phyloP scores from a whole-genome alignment of 352 stramenopile species.

The Phytophthora ohioensis region DNA sequence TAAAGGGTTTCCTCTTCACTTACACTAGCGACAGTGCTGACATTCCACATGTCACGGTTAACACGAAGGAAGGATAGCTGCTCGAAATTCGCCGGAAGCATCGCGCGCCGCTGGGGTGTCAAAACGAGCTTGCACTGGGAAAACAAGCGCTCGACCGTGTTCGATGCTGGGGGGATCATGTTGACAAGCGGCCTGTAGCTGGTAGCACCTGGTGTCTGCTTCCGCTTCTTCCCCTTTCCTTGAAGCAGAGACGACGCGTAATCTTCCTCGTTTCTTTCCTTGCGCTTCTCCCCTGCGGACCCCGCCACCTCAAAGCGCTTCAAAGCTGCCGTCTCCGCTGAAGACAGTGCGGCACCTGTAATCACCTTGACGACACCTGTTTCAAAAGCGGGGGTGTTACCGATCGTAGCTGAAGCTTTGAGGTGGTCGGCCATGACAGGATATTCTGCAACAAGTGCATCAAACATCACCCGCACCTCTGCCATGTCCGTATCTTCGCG shows the following conservation, averaged over 20 bases:
- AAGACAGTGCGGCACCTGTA: neutral
- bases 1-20: neutral
- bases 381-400: constrained; percentile 9
- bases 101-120: neutral
- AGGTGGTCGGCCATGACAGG: constrained; percentile 14
- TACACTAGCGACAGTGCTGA: neutral
- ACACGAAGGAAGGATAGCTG: neutral
- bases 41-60: constrained; percentile 4
- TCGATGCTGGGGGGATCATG: neutral
- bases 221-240: neutral
- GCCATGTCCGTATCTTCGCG: constrained; percentile 4
- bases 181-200: neutral
- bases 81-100: neutral
- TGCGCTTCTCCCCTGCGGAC: constrained; percentile 3
- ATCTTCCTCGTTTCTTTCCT: constrained; percentile 8
- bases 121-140: constrained; percentile 2
- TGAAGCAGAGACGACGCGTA: constrained; percentile 1
- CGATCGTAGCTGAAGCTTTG: neutral
- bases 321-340: neutral
- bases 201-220: neutral
- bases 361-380: constrained; percentile 9
- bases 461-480: constrained; percentile 24
- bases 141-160: neutral
- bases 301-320: constrained; percentile 1
- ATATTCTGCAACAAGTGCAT: constrained; percentile 18